Conservation (phyloP, 2,329 filamentous ascomycete species). For the Colletotrichum tofieldiae region DNA sequence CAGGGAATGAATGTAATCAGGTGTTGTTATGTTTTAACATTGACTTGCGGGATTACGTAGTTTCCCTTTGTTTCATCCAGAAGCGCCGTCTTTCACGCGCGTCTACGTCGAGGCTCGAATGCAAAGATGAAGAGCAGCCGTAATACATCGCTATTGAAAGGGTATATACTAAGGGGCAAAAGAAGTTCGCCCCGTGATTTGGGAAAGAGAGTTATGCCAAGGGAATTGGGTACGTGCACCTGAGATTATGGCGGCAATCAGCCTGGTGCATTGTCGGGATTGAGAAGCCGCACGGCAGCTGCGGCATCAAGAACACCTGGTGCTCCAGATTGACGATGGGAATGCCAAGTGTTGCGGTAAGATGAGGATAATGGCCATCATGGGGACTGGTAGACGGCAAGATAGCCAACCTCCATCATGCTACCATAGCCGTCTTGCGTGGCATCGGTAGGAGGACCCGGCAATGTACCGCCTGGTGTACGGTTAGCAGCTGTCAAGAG, state of each 20-base stretch:
- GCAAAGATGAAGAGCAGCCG: neutral
- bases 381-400: conserved; percentile 57
- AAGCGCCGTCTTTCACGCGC: neutral
- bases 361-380: neutral
- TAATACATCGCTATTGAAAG: conserved; percentile 4
- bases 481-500: conserved; percentile 9
- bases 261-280: neutral
- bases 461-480: conserved; percentile 44
- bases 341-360: neutral
- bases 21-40: neutral
- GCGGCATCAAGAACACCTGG: neutral
- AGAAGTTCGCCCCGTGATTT: neutral
- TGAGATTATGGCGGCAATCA: neutral
- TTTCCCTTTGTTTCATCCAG: neutral
- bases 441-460: conserved; percentile 63
- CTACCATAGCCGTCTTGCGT: conserved; percentile 63
- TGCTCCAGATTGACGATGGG: neutral
- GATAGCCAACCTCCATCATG: conserved; percentile 69
- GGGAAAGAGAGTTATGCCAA: neutral
- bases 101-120: neutral
- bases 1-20: neutral
- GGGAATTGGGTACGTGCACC: neutral
- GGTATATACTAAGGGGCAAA: conserved; percentile 11
- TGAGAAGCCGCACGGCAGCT: neutral
- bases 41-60: neutral